Evolutionary conservation across 345 rosid species (phyloP).

Genomic region (Laguncularia racemosa): DNA sequence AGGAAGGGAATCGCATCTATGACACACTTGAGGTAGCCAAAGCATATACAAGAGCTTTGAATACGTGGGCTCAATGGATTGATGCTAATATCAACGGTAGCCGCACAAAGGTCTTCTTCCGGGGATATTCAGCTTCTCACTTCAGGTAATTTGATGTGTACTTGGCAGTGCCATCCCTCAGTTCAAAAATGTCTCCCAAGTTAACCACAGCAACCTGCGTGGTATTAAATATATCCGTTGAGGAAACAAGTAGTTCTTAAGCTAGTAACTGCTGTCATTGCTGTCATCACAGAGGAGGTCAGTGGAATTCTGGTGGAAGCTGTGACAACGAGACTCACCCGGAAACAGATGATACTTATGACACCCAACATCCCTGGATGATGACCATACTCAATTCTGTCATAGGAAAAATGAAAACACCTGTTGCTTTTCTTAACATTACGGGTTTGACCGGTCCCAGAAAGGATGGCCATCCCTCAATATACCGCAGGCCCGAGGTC

Average conservation of each 20-base stretch:
- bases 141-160: slow-evolving; percentile 29
- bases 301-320: slow-evolving; percentile 52
- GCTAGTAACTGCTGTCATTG: not conserved
- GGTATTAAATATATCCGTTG: not conserved
- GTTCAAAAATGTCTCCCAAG: too few relatives aligned
- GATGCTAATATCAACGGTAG: slow-evolving; percentile 49
- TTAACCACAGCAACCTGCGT: too few relatives aligned
- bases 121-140: slow-evolving; percentile 80
- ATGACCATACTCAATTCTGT: slow-evolving; percentile 57
- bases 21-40: slow-evolving; percentile 37
- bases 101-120: slow-evolving; percentile 52
- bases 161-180: too few relatives aligned
- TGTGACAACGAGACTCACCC: slow-evolving; percentile 47
- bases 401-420: slow-evolving; percentile 62
- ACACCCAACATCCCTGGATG: slow-evolving; percentile 58
- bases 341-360: slow-evolving; percentile 30
- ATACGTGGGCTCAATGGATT: slow-evolving; percentile 75
- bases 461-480: slow-evolving; percentile 69
- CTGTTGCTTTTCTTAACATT: slow-evolving; percentile 59
- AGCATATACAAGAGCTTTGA: slow-evolving; percentile 57
- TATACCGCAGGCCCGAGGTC: slow-evolving; percentile 32
- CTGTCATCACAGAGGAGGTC: slow-evolving; percentile 40
- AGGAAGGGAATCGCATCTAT: slow-evolving; percentile 54
- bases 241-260: not conserved
- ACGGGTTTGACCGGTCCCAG: slow-evolving; percentile 63